Percentiles rank a stretch among this genome's conserved stretches.
phyloP scores from a whole-genome alignment of 2,329 filamentous ascomycete species.

The Trichoderma guizhouense region DNA sequence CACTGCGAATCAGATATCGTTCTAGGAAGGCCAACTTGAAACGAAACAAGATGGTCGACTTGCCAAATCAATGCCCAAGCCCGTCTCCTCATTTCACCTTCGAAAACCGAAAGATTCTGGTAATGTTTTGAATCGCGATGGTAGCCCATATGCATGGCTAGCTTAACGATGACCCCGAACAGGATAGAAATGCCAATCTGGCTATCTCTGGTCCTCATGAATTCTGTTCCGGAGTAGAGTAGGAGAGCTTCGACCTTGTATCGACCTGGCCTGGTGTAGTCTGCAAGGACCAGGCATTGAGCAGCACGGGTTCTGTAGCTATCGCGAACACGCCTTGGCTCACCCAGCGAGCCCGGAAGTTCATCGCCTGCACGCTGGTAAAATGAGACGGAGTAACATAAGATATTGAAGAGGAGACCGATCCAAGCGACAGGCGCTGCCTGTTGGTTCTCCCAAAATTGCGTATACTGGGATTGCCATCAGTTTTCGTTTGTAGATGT shows the following conservation, averaged over 20 bases:
- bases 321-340: background rate
- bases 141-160: background rate
- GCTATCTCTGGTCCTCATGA: background rate
- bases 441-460: background rate
- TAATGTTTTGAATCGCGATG: background rate
- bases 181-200: background rate
- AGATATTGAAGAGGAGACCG: background rate
- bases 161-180: background rate
- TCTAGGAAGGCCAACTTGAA: background rate
- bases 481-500: background rate
- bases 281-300: background rate
- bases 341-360: background rate
- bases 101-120: background rate
- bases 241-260: background rate
- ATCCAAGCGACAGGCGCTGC: background rate
- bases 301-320: background rate
- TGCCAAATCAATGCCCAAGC: background rate
- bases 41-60: background rate
- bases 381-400: background rate
- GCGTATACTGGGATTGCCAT: background rate
- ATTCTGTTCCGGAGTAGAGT: background rate
- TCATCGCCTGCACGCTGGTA: background rate
- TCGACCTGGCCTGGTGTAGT: background rate
- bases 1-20: background rate
- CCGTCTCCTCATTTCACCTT: background rate